Evolutionary conservation across 257 asterid species (phyloP).

Genomic region (Jaltomata sinuosa): DNA sequence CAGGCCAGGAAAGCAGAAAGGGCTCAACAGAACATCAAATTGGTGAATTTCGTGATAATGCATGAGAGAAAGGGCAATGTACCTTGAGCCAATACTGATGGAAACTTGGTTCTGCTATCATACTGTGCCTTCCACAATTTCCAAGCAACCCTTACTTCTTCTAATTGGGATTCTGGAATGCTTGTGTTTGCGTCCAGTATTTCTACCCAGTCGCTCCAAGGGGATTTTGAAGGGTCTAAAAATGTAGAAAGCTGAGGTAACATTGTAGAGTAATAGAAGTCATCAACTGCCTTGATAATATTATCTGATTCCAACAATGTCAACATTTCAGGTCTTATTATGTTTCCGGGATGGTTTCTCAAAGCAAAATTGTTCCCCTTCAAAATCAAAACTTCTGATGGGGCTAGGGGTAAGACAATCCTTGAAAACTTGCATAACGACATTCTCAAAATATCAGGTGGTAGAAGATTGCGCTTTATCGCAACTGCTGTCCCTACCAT

Average conservation of each 20-base stretch:
- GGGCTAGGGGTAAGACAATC: slow-evolving; percentile 79
- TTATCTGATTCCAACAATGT: slow-evolving; percentile 74
- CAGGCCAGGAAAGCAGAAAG: background rate
- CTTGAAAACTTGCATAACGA: slow-evolving; percentile 79
- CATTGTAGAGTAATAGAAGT: slow-evolving; percentile 53
- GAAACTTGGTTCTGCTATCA: slow-evolving; percentile 22
- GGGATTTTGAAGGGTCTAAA: slow-evolving; percentile 51
- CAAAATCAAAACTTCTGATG: slow-evolving; percentile 77
- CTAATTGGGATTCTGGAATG: slow-evolving; percentile 62
- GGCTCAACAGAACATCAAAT: background rate
- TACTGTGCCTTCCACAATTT: slow-evolving; percentile 42
- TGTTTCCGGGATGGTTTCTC: slow-evolving; percentile 62
- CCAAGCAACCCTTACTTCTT: slow-evolving; percentile 64
- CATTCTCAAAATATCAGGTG: slow-evolving; percentile 49
- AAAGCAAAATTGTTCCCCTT: slow-evolving; percentile 63
- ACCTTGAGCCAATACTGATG: slow-evolving; percentile 18
- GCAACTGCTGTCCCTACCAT: slow-evolving; percentile 94
- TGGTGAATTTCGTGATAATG: background rate
- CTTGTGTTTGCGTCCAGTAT: slow-evolving; percentile 54
- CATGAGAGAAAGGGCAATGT: background rate
- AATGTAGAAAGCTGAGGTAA: slow-evolving; percentile 55
- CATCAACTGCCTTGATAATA: slow-evolving; percentile 49
- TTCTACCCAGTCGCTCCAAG: slow-evolving; percentile 82
- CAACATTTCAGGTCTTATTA: slow-evolving; percentile 72
- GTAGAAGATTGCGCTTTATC: slow-evolving; percentile 63